Evolutionary conservation across 1,139 yeast species (phyloP).

Genomic region (Spencermartinsiella ligniputridi): DNA sequence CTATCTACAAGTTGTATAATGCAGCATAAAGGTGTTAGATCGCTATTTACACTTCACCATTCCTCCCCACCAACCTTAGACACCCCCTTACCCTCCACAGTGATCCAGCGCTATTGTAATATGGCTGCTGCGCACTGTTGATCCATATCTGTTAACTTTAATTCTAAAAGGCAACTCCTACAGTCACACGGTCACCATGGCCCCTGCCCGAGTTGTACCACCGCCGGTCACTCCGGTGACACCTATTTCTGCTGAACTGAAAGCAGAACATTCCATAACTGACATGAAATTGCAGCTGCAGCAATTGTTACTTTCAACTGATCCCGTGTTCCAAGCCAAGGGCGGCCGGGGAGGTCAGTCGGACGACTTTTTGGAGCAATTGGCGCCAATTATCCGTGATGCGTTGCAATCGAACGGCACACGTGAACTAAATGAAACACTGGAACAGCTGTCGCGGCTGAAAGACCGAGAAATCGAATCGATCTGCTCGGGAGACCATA

Average conservation of each 20-base stretch:
- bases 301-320: slow-evolving; percentile 29
- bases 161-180: not conserved
- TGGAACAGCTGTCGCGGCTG: slow-evolving; percentile 53
- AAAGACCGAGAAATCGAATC: slow-evolving; percentile 64
- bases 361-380: slow-evolving; percentile 71
- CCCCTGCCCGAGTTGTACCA: not conserved
- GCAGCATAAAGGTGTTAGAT: too few relatives aligned
- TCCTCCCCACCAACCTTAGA: too few relatives aligned
- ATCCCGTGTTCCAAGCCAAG: slow-evolving; percentile 24
- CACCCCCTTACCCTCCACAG: too few relatives aligned
- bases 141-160: slow-evolving; percentile 25
- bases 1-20: too few relatives aligned
- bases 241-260: not conserved
- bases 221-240: not conserved
- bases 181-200: not conserved
- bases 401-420: slow-evolving; percentile 57
- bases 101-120: too few relatives aligned
- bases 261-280: slow-evolving; percentile 4
- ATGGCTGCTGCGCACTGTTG: too few relatives aligned
- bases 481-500: slow-evolving; percentile 59
- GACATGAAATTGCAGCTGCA: slow-evolving; percentile 29
- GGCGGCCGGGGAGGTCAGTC: slow-evolving; percentile 32
- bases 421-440: slow-evolving; percentile 50
- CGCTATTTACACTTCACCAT: too few relatives aligned
- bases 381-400: slow-evolving; percentile 71